Conservation (phyloP, 1,139 yeast species). For the Taiozyma sp. region DNA sequence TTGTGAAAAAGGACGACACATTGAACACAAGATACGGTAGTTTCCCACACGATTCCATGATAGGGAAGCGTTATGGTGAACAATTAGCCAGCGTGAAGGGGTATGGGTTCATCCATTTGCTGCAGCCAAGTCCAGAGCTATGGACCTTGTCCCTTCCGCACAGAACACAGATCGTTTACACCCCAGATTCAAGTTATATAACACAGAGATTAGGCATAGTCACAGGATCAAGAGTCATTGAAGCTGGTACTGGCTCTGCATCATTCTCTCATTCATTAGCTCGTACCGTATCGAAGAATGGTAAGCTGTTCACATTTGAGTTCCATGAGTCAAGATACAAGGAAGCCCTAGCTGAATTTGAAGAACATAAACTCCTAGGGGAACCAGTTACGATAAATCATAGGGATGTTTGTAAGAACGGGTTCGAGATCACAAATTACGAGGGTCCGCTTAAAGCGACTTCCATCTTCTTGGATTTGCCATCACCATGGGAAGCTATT, state of each 20-base stretch:
- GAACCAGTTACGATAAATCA: constrained; percentile 60
- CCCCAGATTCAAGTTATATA: constrained; percentile 91
- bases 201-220: constrained; percentile 71
- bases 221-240: constrained; percentile 77
- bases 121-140: constrained; percentile 91
- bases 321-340: constrained; percentile 80
- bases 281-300: constrained; percentile 53
- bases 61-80: constrained; percentile 77
- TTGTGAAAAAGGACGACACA: constrained; percentile 49
- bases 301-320: constrained; percentile 77
- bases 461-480: constrained; percentile 83
- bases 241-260: constrained; percentile 98
- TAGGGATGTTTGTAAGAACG: constrained; percentile 87
- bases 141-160: constrained; percentile 97
- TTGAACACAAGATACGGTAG: constrained; percentile 87
- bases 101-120: constrained; percentile 79
- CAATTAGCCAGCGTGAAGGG: constrained; percentile 80
- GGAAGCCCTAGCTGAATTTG: constrained; percentile 77
- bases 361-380: constrained; percentile 53
- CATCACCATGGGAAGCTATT: constrained; percentile 97
- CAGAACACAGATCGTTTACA: constrained; percentile 94
- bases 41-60: constrained; percentile 76
- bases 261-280: constrained; percentile 93
- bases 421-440: constrained; percentile 51
- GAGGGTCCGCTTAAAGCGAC: constrained; percentile 46